Conservation (phyloP, 2,329 filamentous ascomycete species). For the Fusarium palustre region DNA sequence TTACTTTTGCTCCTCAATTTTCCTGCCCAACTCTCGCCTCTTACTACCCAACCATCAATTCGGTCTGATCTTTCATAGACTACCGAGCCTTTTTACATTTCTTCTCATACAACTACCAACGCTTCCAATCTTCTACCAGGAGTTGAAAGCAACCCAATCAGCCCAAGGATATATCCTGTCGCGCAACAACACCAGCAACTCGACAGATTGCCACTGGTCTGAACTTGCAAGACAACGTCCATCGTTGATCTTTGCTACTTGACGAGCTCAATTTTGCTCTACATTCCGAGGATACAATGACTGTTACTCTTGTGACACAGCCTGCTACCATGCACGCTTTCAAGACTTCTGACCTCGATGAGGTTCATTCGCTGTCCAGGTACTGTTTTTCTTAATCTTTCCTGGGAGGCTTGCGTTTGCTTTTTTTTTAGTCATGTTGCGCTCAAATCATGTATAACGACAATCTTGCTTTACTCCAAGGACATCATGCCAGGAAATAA, state of each 20-base stretch:
- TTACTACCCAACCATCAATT: constrained; percentile 55
- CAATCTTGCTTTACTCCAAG: constrained; percentile 44
- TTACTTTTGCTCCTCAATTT: constrained; percentile 49
- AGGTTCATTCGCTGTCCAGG: constrained; percentile 71
- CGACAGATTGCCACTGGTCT: constrained; percentile 47
- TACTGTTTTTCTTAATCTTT: constrained; percentile 65
- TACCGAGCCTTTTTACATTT: constrained; percentile 39
- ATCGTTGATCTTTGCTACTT: constrained; percentile 48
- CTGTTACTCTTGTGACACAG: constrained; percentile 60
- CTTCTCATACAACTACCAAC: constrained; percentile 34
- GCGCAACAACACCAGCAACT: constrained; percentile 46
- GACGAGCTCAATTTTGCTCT: constrained; percentile 48
- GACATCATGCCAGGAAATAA: constrained; percentile 37
- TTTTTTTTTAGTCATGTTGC: constrained; percentile 50
- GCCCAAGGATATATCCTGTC: constrained; percentile 47
- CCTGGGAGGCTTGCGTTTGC: constrained; percentile 57
- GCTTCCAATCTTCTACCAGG: constrained; percentile 39
- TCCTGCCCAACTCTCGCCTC: constrained; percentile 50
- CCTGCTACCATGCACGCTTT: constrained; percentile 66
- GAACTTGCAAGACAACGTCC: constrained; percentile 46
- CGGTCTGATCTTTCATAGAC: constrained; percentile 44
- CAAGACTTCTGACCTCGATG: constrained; percentile 67
- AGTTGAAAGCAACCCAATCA: constrained; percentile 42
- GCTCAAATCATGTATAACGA: constrained; percentile 47
- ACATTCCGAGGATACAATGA: constrained; percentile 60